phyloP scores from a whole-genome alignment of 352 stramenopile genomes.

The Phytophthora ohioensis region DNA sequence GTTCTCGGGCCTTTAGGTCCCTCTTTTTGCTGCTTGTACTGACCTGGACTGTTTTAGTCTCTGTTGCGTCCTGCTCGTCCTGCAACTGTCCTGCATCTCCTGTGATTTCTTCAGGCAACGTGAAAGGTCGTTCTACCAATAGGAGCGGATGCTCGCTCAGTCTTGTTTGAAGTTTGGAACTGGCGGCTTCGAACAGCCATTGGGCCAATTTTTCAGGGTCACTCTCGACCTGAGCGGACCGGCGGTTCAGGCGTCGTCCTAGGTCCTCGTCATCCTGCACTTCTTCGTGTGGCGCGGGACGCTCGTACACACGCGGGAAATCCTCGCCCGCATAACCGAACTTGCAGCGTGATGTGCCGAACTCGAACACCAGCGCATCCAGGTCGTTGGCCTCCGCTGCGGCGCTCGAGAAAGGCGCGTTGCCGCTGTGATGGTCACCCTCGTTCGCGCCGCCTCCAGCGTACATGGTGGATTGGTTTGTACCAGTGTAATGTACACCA shows the following conservation, averaged over 20 bases:
- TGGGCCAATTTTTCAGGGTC: slow-evolving; percentile 69
- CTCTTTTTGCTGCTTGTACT: slow-evolving; percentile 63
- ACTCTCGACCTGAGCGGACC: slow-evolving; percentile 59
- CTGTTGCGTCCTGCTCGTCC: slow-evolving; percentile 35
- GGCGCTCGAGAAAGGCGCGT: slow-evolving; percentile 52
- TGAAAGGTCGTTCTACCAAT: slow-evolving; percentile 72
- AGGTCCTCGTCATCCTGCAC: slow-evolving; percentile 30
- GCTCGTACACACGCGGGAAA: slow-evolving; percentile 81
- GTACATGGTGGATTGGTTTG: slow-evolving; percentile 33
- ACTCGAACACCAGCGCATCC: slow-evolving; percentile 84
- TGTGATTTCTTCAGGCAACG: slow-evolving; percentile 54
- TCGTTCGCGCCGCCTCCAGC: slow-evolving; percentile 45
- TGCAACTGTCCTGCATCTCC: slow-evolving; percentile 23
- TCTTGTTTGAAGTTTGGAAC: slow-evolving; percentile 54
- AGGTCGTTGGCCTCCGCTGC: slow-evolving; percentile 76
- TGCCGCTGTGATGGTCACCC: slow-evolving; percentile 39
- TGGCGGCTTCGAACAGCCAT: slow-evolving; percentile 73
- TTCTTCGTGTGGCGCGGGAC: slow-evolving; percentile 31
- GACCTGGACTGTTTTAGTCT: slow-evolving; percentile 19
- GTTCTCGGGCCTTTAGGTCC: slow-evolving; percentile 59
- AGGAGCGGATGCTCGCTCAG: slow-evolving; percentile 75
- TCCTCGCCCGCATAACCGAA: slow-evolving; percentile 91
- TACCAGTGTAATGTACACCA: too few species aligned
- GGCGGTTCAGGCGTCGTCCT: slow-evolving; percentile 12
- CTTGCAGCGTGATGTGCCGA: slow-evolving; percentile 77